Percentiles rank a stretch among this genome's conserved stretches.
These are phyloP conservation scores for Tirmania nivea DNA, from an alignment of 495 filamentous ascomycete species.

Conservation along the genomic window DNA sequence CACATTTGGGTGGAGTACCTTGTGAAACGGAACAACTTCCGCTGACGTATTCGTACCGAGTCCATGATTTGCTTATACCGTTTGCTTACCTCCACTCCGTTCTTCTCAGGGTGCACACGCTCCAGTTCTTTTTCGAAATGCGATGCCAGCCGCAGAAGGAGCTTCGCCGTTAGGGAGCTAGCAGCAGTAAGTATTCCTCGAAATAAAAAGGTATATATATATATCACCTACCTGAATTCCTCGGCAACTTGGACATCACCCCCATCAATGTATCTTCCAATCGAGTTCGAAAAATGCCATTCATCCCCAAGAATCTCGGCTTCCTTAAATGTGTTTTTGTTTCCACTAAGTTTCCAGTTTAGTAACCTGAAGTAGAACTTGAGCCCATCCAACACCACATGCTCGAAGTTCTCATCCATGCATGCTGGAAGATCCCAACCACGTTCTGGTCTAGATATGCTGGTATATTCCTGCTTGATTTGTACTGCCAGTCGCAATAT, in stretches of 20 bases:
- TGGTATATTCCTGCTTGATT: slow-evolving; percentile 74
- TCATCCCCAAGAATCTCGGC: slow-evolving; percentile 93
- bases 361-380: slow-evolving; percentile 96
- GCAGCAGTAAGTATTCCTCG: slow-evolving; percentile 1
- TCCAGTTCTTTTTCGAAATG: slow-evolving; percentile 86
- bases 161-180: slow-evolving; percentile 71
- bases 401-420: slow-evolving; percentile 89
- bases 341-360: slow-evolving; percentile 89
- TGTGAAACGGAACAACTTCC: slow-evolving; percentile 47
- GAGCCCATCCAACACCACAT: slow-evolving; percentile 82
- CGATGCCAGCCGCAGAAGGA: slow-evolving; percentile 61
- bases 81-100: slow-evolving; percentile 75
- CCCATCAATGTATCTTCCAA: slow-evolving; percentile 67
- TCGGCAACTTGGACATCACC: slow-evolving; percentile 97
- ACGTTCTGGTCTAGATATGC: slow-evolving; percentile 64
- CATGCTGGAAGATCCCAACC: slow-evolving; percentile 92
- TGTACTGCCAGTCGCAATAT: slow-evolving; percentile 72
- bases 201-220: background rate
- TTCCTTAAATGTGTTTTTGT: slow-evolving; percentile 98
- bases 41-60: slow-evolving; percentile 82
- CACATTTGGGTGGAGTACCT: slow-evolving; percentile 7
- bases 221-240: slow-evolving; percentile 50
- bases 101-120: slow-evolving; percentile 49
- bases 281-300: slow-evolving; percentile 86
- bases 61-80: slow-evolving; percentile 87